Evolutionary conservation across 2,329 filamentous ascomycete species (phyloP).

Genomic region (Ramularia collo-cygni): DNA sequence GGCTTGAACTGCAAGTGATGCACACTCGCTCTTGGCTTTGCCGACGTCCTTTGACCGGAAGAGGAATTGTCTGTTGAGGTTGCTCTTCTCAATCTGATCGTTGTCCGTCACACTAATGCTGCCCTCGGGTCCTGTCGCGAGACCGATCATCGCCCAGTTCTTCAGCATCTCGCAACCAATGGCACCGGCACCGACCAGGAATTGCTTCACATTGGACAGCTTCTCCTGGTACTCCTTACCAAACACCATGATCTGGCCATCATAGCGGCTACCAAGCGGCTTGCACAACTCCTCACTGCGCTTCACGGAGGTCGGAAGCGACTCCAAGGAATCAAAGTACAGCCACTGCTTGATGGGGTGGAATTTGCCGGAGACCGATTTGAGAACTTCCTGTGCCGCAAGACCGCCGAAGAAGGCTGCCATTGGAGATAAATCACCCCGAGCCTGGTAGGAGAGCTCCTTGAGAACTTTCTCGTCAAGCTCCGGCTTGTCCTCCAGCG

Average conservation of each 20-base stretch:
- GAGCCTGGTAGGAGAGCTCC: constrained; percentile 90
- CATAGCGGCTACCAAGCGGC: constrained; percentile 78
- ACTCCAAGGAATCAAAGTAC: constrained; percentile 98
- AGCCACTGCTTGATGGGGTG: constrained; percentile 92
- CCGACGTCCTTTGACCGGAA: constrained; percentile 93
- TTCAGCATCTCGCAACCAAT: constrained; percentile 99
- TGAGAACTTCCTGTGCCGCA: constrained; percentile 88
- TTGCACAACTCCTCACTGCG: constrained; percentile 84
- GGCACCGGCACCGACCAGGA: constrained; percentile 90
- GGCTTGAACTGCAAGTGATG: constrained; percentile 76
- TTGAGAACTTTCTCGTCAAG: constrained; percentile 87
- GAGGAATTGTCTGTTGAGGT: constrained; percentile 92
- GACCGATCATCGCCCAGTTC: constrained; percentile 98
- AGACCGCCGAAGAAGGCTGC: constrained; percentile 93
- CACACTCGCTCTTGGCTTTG: constrained; percentile 92
- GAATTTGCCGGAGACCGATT: constrained; percentile 97
- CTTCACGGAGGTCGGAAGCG: constrained; percentile 65
- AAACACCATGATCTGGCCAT: constrained; percentile 95
- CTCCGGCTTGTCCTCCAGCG: constrained; percentile 65
- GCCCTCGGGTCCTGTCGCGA: constrained; percentile 80
- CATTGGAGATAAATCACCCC: constrained; percentile 84
- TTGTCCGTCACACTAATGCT: constrained; percentile 93
- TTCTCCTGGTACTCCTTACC: constrained; percentile 91
- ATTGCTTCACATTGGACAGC: constrained; percentile 81
- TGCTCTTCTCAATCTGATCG: constrained; percentile 98